Percentiles rank a stretch among this genome's conserved stretches.
phyloP scores from a whole-genome alignment of 2,329 filamentous ascomycete species.

The Laburnicola sp. region DNA sequence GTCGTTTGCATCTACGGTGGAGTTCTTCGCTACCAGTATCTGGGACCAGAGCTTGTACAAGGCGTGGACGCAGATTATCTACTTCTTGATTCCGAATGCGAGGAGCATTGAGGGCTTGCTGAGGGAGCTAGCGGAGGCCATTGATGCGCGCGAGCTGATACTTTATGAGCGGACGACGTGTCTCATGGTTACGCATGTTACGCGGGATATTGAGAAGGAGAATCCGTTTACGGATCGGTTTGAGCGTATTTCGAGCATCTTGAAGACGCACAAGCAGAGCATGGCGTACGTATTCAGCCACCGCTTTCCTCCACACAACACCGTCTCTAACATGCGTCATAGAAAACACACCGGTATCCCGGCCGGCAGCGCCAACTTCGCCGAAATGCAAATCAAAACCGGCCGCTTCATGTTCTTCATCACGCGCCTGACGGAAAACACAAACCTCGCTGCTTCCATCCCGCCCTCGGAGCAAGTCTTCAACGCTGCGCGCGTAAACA shows the following conservation, averaged over 20 bases:
- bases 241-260: conserved; percentile 93
- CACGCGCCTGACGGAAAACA: conserved; percentile 94
- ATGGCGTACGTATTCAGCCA: conserved; percentile 52
- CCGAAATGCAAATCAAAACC: conserved; percentile 78
- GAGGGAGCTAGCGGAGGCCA: conserved; percentile 76
- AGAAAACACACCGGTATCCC: conserved; percentile 77
- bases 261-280: conserved; percentile 96
- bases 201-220: conserved; percentile 69
- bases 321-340: not conserved
- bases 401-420: conserved; percentile 89
- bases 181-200: conserved; percentile 91
- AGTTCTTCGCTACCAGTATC: conserved; percentile 92
- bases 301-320: conserved; percentile 23
- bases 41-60: conserved; percentile 99
- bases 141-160: conserved; percentile 90
- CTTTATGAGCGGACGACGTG: conserved; percentile 96
- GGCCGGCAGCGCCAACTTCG: conserved; percentile 80
- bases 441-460: conserved; percentile 89
- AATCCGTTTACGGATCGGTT: conserved; percentile 94
- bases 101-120: conserved; percentile 85
- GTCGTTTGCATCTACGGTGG: conserved; percentile 65
- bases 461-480: conserved; percentile 89
- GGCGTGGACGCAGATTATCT: conserved; percentile 97
- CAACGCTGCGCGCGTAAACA: conserved; percentile 88
- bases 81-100: conserved; percentile 95